phyloP scores from a whole-genome alignment of 306 rosid genomes.

The Gynostemma pentaphyllum region DNA sequence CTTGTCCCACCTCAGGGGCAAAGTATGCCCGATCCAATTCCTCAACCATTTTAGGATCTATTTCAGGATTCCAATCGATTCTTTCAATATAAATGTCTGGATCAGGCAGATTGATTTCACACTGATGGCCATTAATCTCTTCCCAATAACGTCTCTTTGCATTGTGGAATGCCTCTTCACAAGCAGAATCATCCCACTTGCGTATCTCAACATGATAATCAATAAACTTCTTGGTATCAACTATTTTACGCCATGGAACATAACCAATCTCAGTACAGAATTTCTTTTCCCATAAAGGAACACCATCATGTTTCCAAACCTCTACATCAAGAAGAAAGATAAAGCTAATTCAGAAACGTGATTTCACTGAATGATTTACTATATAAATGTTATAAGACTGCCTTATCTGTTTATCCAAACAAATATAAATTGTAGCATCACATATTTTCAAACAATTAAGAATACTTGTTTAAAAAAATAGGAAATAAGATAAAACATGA shows the following conservation, averaged over 20 bases:
- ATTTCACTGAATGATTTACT: neutral
- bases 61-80: constrained; percentile 59
- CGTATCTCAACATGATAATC: constrained; percentile 35
- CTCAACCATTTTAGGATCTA: constrained; percentile 50
- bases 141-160: constrained; percentile 63
- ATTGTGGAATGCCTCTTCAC: constrained; percentile 61
- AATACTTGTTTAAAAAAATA: neutral
- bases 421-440: neutral
- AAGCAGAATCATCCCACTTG: constrained; percentile 67
- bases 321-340: constrained; percentile 17
- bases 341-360: neutral
- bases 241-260: constrained; percentile 74
- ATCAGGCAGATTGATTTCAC: constrained; percentile 36
- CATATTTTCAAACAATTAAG: neutral
- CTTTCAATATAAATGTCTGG: constrained; percentile 42
- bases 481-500: neutral
- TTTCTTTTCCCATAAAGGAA: constrained; percentile 89
- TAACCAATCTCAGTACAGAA: constrained; percentile 46
- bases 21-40: constrained; percentile 44
- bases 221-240: constrained; percentile 36
- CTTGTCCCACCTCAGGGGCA: constrained; percentile 37
- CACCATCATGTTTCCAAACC: constrained; percentile 42
- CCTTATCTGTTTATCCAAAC: neutral
- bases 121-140: constrained; percentile 32
- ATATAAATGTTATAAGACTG: neutral